Conservation (phyloP, 306 rosid species). For the Datisca glomerata region DNA sequence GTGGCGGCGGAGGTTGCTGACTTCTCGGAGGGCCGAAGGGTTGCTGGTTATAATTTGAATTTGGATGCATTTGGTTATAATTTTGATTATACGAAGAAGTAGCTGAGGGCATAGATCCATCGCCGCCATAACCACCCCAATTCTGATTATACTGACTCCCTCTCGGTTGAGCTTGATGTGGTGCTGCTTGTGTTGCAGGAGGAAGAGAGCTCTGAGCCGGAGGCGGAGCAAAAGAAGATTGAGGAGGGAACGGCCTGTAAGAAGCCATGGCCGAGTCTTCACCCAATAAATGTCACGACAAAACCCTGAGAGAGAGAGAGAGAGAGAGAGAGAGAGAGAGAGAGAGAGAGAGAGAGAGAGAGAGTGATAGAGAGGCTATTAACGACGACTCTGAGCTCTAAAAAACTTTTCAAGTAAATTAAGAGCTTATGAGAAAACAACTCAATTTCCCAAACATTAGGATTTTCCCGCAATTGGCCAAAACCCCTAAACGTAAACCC, state of each 20-base stretch:
- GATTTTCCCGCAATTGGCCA: too few relatives aligned
- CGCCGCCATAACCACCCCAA: slow-evolving; percentile 35
- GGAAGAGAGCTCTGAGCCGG: slow-evolving; percentile 57
- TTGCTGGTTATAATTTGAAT: slow-evolving; percentile 37
- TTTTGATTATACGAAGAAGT: slow-evolving; percentile 37
- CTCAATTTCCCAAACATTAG: too few relatives aligned
- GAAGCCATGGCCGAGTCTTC: slow-evolving; percentile 58
- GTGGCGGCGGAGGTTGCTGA: slow-evolving; percentile 56
- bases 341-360: neutral
- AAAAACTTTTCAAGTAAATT: too few relatives aligned
- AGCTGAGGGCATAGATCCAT: slow-evolving; percentile 29
- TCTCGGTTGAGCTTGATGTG: slow-evolving; percentile 28
- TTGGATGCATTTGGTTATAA: slow-evolving; percentile 39
- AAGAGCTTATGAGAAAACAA: too few relatives aligned
- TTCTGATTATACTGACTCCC: slow-evolving; percentile 51
- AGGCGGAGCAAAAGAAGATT: slow-evolving; percentile 36
- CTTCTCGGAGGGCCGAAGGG: slow-evolving; percentile 38
- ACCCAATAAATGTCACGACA: neutral
- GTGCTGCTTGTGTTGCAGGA: slow-evolving; percentile 17
- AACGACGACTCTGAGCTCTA: too few relatives aligned
- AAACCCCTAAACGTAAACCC: too few relatives aligned
- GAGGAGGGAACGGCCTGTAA: slow-evolving; percentile 90
- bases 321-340: neutral
- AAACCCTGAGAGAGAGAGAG: neutral
- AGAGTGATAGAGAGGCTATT: too few relatives aligned